phyloP scores from a whole-genome alignment of 1,284 basidiomycete genomes.

The Ceratobasidium sp. region DNA sequence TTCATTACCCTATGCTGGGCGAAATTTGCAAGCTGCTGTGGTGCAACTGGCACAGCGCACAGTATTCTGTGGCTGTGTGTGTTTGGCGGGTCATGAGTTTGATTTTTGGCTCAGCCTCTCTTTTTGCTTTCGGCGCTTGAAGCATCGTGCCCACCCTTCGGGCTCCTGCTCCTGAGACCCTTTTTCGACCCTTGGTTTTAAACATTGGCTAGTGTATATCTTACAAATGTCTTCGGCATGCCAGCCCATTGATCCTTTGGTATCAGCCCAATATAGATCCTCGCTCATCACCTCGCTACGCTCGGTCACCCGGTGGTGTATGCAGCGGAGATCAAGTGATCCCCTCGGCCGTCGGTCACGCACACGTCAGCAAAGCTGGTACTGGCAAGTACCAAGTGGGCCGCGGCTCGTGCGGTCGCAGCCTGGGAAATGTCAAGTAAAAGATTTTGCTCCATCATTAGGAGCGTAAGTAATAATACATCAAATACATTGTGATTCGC shows the following conservation, averaged over 20 bases:
- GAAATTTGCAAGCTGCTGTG: background rate
- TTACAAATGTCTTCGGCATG: background rate
- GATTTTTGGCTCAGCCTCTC: background rate
- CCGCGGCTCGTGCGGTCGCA: no score
- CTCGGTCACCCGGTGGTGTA: conserved; percentile 1
- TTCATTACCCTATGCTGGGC: background rate
- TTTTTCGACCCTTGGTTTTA: background rate
- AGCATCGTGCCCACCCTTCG: background rate
- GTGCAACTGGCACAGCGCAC: background rate
- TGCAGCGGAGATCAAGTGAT: no score
- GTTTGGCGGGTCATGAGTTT: background rate
- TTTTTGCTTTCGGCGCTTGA: background rate
- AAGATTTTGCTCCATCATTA: no score
- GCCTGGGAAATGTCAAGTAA: no score
- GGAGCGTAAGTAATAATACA: no score
- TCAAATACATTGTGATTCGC: no score
- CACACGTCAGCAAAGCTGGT: no score
- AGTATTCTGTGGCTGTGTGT: background rate
- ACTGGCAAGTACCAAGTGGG: no score
- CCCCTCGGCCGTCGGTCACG: no score
- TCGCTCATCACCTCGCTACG: background rate
- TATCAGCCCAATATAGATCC: background rate
- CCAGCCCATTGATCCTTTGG: background rate
- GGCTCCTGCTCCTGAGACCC: background rate
- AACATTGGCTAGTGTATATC: background rate